Evolutionary conservation across 2,329 filamentous ascomycete species (phyloP).

Genomic region (Ploettnerulaceae sp.): DNA sequence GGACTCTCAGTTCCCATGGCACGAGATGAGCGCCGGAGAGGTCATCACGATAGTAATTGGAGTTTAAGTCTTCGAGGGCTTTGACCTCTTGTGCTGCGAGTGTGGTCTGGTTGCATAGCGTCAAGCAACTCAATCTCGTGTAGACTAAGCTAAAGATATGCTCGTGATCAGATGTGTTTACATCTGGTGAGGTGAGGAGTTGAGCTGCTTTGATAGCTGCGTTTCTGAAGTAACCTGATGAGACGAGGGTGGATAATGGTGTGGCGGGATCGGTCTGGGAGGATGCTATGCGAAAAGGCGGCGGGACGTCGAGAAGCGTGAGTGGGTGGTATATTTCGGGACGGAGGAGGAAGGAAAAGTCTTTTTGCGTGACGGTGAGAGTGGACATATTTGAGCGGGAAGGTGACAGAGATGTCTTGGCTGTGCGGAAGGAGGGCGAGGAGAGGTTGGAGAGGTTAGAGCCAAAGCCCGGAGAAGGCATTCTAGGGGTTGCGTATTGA

Average conservation of each 20-base stretch:
- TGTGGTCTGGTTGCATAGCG: slow-evolving; percentile 68
- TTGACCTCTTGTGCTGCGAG: slow-evolving; percentile 65
- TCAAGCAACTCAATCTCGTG: slow-evolving; percentile 74
- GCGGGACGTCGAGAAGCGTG: slow-evolving; percentile 54
- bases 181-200: slow-evolving; percentile 49
- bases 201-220: slow-evolving; percentile 66
- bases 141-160: slow-evolving; percentile 76
- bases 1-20: slow-evolving; percentile 80
- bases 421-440: slow-evolving; percentile 25
- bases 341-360: slow-evolving; percentile 76
- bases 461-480: slow-evolving; percentile 27
- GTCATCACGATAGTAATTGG: slow-evolving; percentile 51
- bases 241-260: slow-evolving; percentile 63
- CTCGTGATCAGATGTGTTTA: slow-evolving; percentile 45
- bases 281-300: slow-evolving; percentile 64
- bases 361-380: slow-evolving; percentile 41
- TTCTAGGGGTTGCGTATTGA: slow-evolving; percentile 24
- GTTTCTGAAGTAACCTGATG: slow-evolving; percentile 71
- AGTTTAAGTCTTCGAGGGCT: slow-evolving; percentile 57
- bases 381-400: slow-evolving; percentile 29
- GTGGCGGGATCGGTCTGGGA: slow-evolving; percentile 59
- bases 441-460: slow-evolving; percentile 25
- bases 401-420: slow-evolving; percentile 29
- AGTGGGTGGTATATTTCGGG: slow-evolving; percentile 81
- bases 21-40: slow-evolving; percentile 58